A percentile compares a stretch with the other conserved stretches of the same genome.
Conservation (phyloP, 2,329 filamentous ascomycete species). For the Paecilomyces niveus region DNA sequence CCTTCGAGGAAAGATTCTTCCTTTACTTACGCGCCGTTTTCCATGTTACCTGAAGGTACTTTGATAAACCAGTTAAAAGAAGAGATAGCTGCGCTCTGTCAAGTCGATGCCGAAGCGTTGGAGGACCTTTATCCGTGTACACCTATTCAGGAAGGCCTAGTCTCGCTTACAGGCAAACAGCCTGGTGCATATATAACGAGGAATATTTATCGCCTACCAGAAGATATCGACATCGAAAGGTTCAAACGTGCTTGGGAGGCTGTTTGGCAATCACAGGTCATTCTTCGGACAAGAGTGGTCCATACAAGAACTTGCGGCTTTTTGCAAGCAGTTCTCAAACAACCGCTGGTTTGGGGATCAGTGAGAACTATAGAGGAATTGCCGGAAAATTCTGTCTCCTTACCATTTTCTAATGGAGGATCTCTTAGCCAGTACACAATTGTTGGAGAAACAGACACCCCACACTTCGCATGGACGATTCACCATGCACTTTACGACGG, state of each 20-base stretch:
- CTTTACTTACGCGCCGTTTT: constrained; percentile 1
- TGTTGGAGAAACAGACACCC: neutral
- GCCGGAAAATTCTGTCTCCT: constrained; percentile 2
- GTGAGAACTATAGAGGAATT: constrained; percentile 5
- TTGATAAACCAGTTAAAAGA: constrained; percentile 2
- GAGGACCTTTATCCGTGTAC: constrained; percentile 36
- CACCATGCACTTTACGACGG: constrained; percentile 41
- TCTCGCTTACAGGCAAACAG: constrained; percentile 31
- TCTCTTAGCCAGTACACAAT: constrained; percentile 7
- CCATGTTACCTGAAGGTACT: constrained; percentile 1
- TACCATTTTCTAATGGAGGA: constrained; percentile 6
- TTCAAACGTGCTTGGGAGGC: constrained; percentile 34
- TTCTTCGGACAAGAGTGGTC: constrained; percentile 36
- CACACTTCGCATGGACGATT: constrained; percentile 31
- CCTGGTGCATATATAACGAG: constrained; percentile 35
- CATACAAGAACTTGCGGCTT: constrained; percentile 16
- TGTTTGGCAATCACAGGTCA: constrained; percentile 24
- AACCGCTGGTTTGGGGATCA: constrained; percentile 13
- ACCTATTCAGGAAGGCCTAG: constrained; percentile 36
- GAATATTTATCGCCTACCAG: constrained; percentile 24
- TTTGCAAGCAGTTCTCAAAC: constrained; percentile 21
- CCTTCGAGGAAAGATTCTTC: neutral
- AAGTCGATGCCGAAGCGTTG: constrained; percentile 14
- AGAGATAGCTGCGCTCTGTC: constrained; percentile 12
- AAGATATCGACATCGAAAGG: constrained; percentile 21